Conservation (phyloP, 176 grass and related monocot genomes). For the Canna indica region DNA sequence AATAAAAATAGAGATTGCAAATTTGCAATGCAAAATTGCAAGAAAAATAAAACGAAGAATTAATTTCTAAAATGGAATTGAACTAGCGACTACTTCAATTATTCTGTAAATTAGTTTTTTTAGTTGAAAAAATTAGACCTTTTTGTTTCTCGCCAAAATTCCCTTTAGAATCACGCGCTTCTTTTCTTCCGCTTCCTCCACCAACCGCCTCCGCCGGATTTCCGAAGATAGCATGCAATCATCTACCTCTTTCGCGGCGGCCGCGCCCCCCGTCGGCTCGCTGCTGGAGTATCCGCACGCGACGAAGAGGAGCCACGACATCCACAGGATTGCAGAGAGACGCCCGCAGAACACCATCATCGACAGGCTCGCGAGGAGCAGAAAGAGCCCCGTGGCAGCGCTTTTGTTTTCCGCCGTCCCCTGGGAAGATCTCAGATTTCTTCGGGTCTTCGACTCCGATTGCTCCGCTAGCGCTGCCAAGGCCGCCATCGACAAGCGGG, state of each 20-base stretch:
- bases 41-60: too few relatives aligned
- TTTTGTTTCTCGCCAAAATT: not conserved
- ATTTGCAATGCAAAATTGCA: too few relatives aligned
- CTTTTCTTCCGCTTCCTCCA: not conserved
- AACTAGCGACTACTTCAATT: too few relatives aligned
- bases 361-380: slow-evolving; percentile 1
- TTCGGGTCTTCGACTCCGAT: not conserved
- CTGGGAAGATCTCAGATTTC: too few relatives aligned
- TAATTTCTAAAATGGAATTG: too few relatives aligned
- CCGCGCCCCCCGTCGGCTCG: not conserved
- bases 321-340: slow-evolving; percentile 4
- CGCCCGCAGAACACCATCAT: slow-evolving; percentile 12
- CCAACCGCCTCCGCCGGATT: not conserved
- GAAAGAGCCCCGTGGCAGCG: not conserved
- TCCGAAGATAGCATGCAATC: not conserved
- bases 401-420: not conserved
- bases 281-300: not conserved
- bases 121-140: not conserved
- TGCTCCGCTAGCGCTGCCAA: not conserved
- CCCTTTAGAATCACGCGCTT: not conserved
- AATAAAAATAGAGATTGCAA: too few relatives aligned
- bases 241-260: too few relatives aligned
- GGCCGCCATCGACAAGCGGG: not conserved
- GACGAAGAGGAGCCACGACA: slow-evolving; percentile 5
- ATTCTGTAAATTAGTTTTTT: too few relatives aligned